These are phyloP conservation scores for Eucalyptus coolabah DNA, from an alignment of 345 rosid species.

Conservation along the genomic window DNA sequence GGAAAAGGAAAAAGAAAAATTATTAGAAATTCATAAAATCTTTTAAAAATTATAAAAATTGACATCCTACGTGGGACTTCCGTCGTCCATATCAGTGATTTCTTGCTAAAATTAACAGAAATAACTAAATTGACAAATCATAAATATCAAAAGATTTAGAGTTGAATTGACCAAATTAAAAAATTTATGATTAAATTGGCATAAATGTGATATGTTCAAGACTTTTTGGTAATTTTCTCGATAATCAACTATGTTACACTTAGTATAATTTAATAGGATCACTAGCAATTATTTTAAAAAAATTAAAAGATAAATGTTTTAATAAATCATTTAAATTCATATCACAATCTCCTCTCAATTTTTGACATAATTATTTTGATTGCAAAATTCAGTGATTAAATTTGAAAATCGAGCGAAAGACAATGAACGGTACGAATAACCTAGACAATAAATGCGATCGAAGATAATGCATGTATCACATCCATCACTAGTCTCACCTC, in stretches of 20 bases:
- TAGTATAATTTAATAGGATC: neutral
- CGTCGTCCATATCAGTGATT: accelerated
- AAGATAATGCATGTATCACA: neutral
- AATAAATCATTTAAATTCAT: neutral
- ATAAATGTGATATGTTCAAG: too few relatives aligned
- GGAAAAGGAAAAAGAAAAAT: too few relatives aligned
- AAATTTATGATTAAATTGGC: accelerated
- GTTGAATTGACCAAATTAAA: too few relatives aligned
- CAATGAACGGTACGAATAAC: neutral
- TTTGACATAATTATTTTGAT: neutral
- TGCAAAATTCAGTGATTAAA: neutral
- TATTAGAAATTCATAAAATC: too few relatives aligned
- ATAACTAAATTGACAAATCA: too few relatives aligned
- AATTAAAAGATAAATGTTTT: neutral
- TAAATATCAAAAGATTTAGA: too few relatives aligned
- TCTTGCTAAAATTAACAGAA: accelerated
- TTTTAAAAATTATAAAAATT: too few relatives aligned
- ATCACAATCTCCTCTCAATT: neutral
- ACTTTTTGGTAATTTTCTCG: too few relatives aligned
- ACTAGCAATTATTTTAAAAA: neutral
- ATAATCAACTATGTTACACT: neutral
- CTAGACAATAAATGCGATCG: neutral
- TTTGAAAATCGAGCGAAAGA: neutral
- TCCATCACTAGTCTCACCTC: accelerated
- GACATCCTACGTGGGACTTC: accelerated